Conservation (phyloP, 768 basidiomycete genomes). For the Lentinula edodes region DNA sequence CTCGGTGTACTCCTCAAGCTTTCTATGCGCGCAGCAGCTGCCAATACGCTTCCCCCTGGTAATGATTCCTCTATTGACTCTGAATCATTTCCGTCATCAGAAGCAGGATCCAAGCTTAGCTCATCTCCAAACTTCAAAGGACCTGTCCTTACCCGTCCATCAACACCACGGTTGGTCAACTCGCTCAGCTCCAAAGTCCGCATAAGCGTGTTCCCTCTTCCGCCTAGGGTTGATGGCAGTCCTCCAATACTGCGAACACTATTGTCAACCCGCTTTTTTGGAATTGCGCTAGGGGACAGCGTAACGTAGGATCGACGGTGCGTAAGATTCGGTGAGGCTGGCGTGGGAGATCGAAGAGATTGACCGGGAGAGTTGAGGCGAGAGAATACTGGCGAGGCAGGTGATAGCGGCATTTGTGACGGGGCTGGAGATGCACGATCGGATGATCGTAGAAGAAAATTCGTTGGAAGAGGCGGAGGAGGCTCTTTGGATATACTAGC, state of each 20-base stretch:
- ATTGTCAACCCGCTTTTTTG: constrained; percentile 27
- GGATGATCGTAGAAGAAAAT: not conserved
- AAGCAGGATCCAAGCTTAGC: constrained; percentile 15
- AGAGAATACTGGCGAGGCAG: not conserved
- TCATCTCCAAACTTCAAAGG: constrained; percentile 2
- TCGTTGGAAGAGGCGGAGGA: not conserved
- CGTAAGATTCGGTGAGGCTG: constrained; percentile 14
- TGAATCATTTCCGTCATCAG: constrained; percentile 3
- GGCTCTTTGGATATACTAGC: not conserved
- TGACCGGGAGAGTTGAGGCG: not conserved
- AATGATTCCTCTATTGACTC: constrained; percentile 9
- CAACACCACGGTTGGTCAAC: constrained; percentile 13
- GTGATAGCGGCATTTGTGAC: not conserved
- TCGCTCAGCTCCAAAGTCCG: constrained; percentile 15
- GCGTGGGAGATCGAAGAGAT: not conserved
- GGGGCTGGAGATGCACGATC: not conserved
- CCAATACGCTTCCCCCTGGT: constrained; percentile 17
- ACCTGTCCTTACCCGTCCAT: not conserved
- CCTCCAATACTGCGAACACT: constrained; percentile 18
- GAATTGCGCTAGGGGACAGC: constrained; percentile 17
- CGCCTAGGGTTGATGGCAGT: constrained; percentile 4
- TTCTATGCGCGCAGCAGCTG: constrained; percentile 26
- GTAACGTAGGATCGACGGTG: constrained; percentile 22
- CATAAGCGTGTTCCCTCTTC: constrained; percentile 15
- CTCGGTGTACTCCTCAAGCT: not conserved